Evolutionary conservation across 257 asterid genomes (phyloP), one percentile per base, ranked within the genome.

Genomic region (Handroanthus guayacan): DNA sequence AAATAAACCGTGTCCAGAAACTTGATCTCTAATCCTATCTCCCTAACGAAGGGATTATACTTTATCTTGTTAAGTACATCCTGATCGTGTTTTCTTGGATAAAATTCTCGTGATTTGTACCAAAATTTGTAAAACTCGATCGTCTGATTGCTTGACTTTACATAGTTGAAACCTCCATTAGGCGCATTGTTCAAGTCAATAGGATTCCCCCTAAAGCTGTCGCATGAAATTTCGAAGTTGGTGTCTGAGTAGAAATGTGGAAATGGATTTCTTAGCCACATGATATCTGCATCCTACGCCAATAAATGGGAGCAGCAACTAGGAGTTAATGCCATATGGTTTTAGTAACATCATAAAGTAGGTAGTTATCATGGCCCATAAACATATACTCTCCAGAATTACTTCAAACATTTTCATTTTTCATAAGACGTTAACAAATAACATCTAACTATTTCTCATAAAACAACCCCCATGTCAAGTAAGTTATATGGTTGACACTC

Each of bases 201-300:
- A 25, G 88, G 75, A 58, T 76, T 48, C 2, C 75, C 78, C 13
- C 13, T 2, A 58, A 36, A 89, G 52, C 14, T 16, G 43, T 89
- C 91, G 31, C 91, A 84, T 1, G 93, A 75, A 34, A 86, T 83
- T 70, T 88, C 87, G 80, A 89, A 84, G 39, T 86, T 80, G 2
- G 84, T 62, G 41, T 87, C 89, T 2, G 78, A 5, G 78, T 80
- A 75, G 48, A 89, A 88, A 48, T 75, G 84, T 56, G 79, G 69
- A 58, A 89, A 84, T 52, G 92, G 95, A 75, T 83, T 67, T 57
- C 85, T 79, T 20, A 89, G 66, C 93, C 93, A 89, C 84, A 89
- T 75, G 50, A 89, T 76, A 77, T 89, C 90, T 39, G 90, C 86
- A 71, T 89, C 91, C 95, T 86, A 77, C 39, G 47, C 50, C 16